Evolutionary conservation across 495 filamentous ascomycete genomes (phyloP), one percentile per base, ranked within the genome.

Genomic region (Aspergillus hancockii): DNA sequence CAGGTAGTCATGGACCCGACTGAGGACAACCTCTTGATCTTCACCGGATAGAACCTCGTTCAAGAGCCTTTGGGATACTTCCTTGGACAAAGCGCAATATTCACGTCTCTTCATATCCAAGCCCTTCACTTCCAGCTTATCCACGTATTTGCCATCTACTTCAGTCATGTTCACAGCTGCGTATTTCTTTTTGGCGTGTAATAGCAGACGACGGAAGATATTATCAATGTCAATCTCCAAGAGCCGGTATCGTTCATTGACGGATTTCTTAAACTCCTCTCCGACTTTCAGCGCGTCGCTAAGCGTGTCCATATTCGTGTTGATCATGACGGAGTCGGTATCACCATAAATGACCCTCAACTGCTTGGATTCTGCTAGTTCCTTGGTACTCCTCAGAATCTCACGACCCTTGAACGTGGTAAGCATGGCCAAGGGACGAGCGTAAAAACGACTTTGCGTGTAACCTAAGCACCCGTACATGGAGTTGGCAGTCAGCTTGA

Each of bases 401-500:
- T 98, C 95, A 79, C 94, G 93, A 52, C 94, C 94, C 69, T 98
- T 98, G 76, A 86, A 95, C 9, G 94, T 98, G 5, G 91, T 98
- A 66, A 98, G 90, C 76, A 97, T 90, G 32, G 94, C 94, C 30
- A 98, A 81, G 8, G 94, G 94, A 32, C 94, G 85, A 55, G 94
- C 94, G 67, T 98, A 98, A 79, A 98, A 98, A 38, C 94, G 89
- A 59, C 93, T 97, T 65, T 90, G 91, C 1, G 90, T 91, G 72
- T 97, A 98, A 63, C 94, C 94, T 66, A 98, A 75, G 83, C 94
- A 98, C 55, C 94, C 94, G 73, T 98, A 98, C 94, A 98, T 98
- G 61, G 95, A 98, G 76, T 98, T 98, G 57, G 94, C 94, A 18
- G 94, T 98, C 49, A 98, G 83, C 77, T 98, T 98, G 62, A 98